These are phyloP conservation scores for Mycena pura DNA, from an alignment of 768 basidiomycete species.

Conservation along the genomic window DNA sequence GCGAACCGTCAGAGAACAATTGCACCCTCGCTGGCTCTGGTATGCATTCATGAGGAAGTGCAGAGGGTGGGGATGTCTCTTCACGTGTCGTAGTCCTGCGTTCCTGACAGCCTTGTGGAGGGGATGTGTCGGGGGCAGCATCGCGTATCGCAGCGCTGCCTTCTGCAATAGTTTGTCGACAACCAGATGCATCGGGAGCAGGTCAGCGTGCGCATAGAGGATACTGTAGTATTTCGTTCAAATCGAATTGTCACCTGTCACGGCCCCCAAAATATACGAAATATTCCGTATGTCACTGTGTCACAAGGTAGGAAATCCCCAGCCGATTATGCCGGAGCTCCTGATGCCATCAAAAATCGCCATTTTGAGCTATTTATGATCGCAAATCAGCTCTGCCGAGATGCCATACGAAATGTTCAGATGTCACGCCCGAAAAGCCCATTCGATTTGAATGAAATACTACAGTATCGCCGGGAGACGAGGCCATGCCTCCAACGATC, in stretches of 20 bases:
- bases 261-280: too few species aligned
- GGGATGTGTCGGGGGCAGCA: slow-evolving; percentile 30
- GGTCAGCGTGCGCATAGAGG: slow-evolving; percentile 28
- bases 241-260: too few species aligned
- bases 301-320: too few species aligned
- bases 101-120: slow-evolving; percentile 14
- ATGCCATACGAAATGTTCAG: too few species aligned
- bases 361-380: too few species aligned
- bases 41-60: slow-evolving; percentile 8
- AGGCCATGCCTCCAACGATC: not conserved
- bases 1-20: not conserved
- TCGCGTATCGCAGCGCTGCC: slow-evolving; percentile 25
- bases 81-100: not conserved
- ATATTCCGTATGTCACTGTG: too few species aligned
- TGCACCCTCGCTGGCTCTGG: slow-evolving; percentile 11
- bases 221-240: too few species aligned
- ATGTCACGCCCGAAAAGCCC: too few species aligned
- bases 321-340: too few species aligned
- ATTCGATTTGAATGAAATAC: too few species aligned
- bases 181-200: slow-evolving; percentile 27
- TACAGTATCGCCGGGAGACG: slow-evolving; percentile 16
- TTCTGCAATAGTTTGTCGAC: slow-evolving; percentile 21
- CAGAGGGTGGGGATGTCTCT: slow-evolving; percentile 19
- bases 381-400: too few species aligned
- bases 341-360: too few species aligned